These are phyloP conservation scores for Neofusicoccum ribis DNA, from an alignment of 2,329 filamentous ascomycete species.

Conservation along the genomic window DNA sequence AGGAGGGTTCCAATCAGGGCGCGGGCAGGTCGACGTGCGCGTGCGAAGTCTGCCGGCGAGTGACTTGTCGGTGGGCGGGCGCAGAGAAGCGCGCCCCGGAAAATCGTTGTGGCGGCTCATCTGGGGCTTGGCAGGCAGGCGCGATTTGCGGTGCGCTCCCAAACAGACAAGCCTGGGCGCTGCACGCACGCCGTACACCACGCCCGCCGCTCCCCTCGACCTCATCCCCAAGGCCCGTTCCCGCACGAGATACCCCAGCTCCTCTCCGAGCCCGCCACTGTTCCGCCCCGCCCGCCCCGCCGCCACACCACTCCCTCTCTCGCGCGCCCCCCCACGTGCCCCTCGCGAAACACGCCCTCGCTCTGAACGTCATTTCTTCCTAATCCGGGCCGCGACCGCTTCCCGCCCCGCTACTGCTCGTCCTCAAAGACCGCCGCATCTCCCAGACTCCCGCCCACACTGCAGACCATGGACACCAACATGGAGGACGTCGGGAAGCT, in stretches of 20 bases:
- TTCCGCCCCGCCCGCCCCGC: background rate
- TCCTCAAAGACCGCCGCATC: conserved; percentile 27
- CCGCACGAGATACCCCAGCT: conserved; percentile 20
- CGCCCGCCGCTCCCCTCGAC: conserved; percentile 14
- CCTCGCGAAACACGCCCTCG: conserved; percentile 24
- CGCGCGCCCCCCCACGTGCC: conserved; percentile 17
- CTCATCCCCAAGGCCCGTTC: conserved; percentile 14
- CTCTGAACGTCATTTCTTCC: conserved; percentile 37
- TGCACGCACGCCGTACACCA: conserved; percentile 10
- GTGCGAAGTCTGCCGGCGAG: background rate
- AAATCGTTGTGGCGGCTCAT: conserved; percentile 10
- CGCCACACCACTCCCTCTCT: background rate
- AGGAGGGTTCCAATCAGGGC: background rate
- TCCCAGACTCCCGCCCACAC: conserved; percentile 24
- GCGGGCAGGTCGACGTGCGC: background rate
- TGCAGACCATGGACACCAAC: conserved; percentile 82
- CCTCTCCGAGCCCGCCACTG: background rate
- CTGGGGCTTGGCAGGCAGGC: conserved; percentile 14
- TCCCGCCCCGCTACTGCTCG: conserved; percentile 34
- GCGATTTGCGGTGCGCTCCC: conserved; percentile 15
- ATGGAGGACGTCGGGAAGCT: conserved; percentile 93
- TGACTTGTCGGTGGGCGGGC: background rate
- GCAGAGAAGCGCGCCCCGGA: background rate
- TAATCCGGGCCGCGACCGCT: conserved; percentile 36
- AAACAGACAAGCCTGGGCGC: conserved; percentile 13